Conservation (phyloP, 768 basidiomycete genomes). For the Chalciporus piperatus region DNA sequence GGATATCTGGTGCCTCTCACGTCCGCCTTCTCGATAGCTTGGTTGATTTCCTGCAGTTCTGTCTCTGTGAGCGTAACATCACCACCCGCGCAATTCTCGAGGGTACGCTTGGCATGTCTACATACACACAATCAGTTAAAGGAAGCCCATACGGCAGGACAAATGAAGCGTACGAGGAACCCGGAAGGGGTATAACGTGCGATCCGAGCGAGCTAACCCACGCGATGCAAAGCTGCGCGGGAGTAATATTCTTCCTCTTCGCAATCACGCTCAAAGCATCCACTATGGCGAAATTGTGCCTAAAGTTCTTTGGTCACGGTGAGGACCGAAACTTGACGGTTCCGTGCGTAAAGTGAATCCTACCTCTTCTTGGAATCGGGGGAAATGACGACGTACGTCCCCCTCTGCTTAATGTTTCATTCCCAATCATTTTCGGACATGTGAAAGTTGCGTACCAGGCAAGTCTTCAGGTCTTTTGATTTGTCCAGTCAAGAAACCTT, state of each 20-base stretch:
- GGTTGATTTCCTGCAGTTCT: conserved; percentile 41
- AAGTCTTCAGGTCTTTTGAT: conserved; percentile 40
- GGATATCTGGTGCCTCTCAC: conserved; percentile 43
- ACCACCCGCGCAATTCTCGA: conserved; percentile 45
- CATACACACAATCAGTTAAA: not conserved
- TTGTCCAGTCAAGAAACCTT: conserved; percentile 48
- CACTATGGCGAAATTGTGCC: conserved; percentile 42
- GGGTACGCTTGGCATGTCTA: conserved; percentile 37
- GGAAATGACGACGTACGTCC: conserved; percentile 34
- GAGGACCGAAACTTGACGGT: not conserved
- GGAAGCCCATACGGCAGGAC: too few species aligned
- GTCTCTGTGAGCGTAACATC: conserved; percentile 39
- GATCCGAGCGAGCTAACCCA: conserved; percentile 41
- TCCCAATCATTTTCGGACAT: too few species aligned
- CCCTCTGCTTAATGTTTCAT: conserved; percentile 30
- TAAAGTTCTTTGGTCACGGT: conserved; percentile 30
- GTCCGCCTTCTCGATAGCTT: conserved; percentile 32
- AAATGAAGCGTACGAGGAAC: conserved; percentile 35
- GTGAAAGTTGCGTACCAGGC: conserved; percentile 18
- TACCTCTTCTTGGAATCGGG: conserved; percentile 44
- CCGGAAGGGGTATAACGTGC: conserved; percentile 50
- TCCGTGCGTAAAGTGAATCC: conserved; percentile 6
- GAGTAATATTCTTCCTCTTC: conserved; percentile 39
- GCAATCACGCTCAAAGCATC: conserved; percentile 41
- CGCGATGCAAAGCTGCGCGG: conserved; percentile 41